Evolutionary conservation across 169 alveolate species (phyloP), one percentile per base, ranked within the genome.

Genomic region (Cryptosporidium sp.): DNA sequence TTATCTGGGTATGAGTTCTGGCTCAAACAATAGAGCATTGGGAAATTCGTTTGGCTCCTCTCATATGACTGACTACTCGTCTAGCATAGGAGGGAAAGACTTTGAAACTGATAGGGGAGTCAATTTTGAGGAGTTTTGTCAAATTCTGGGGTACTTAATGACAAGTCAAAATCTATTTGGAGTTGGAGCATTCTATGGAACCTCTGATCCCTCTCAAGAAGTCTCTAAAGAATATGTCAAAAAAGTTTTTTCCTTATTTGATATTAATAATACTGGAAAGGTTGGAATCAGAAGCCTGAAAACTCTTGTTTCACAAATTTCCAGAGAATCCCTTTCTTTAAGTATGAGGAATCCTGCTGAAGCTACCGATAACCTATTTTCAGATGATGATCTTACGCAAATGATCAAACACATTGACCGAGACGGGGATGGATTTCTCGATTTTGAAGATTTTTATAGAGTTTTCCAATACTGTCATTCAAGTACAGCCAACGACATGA

Each of bases 351-450:
- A 33, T 21, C 16, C 69, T 4, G 7, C 10, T 23, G 51, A 59
- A 12, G 14, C 39, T 18, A 39, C 31, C 5, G 86, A 73, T 12
- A 12, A 29, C 9, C n/a, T 65, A 18, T 45, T 80, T 62, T 48
- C 89, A 3, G 89, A 80, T 80, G 89, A 80, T 33, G 89, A 80
- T n/a, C 75, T 80, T 18, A 41, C 67, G 1, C 69, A 61, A 43
- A 61, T 80, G 68, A 65, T 80, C 43, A 59, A 80, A 35, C 89
- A 80, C 12, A 62, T 80, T 31, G 89, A 80, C 26, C 14, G 68
- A 39, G 89, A 80, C 16, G 70, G 70, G 21, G 89, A 80, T 43
- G 89, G 89, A 26, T 80, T 62, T 80, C 70, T 80, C 12, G 89
- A 80, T 33, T 80, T 80, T 80, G 80, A 80, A 33, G 89, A 80